Percentiles rank a stretch among this genome's conserved stretches.
These are phyloP conservation scores for Aspergillus affinis DNA, from an alignment of 495 filamentous ascomycete genomes.

Conservation along the genomic window DNA sequence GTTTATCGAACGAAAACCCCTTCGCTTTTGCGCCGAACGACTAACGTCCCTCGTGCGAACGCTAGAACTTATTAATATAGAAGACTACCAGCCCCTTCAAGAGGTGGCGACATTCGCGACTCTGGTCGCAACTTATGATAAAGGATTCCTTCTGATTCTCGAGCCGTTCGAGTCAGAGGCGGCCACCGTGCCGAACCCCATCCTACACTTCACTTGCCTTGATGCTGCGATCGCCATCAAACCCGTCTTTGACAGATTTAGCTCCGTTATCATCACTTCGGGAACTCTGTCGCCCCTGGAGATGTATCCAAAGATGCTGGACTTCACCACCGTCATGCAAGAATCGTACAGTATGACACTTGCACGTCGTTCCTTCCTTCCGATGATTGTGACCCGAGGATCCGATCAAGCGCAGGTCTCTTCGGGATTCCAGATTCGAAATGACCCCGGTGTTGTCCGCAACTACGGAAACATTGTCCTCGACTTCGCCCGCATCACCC, in stretches of 20 bases:
- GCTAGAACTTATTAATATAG: conserved; percentile 93
- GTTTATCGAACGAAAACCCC: conserved; percentile 94
- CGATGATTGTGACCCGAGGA: conserved; percentile 95
- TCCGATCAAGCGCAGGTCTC: conserved; percentile 90
- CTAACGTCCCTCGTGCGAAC: conserved; percentile 93
- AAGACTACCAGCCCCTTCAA: conserved; percentile 95
- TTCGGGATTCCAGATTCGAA: conserved; percentile 88
- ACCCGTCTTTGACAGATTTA: conserved; percentile 95
- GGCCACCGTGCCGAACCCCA: conserved; percentile 91
- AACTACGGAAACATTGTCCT: conserved; percentile 93
- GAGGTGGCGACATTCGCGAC: conserved; percentile 99
- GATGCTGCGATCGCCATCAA: conserved; percentile 99
- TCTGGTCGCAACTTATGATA: conserved; percentile 94
- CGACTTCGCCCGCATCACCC: conserved; percentile 91
- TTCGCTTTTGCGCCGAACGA: conserved; percentile 94
- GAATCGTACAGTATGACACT: conserved; percentile 98
- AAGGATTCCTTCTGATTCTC: conserved; percentile 91
- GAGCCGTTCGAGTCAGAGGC: conserved; percentile 96
- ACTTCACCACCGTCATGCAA: conserved; percentile 85
- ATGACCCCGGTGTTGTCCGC: conserved; percentile 88
- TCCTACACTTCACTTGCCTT: conserved; percentile 93
- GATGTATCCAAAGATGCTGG: conserved; percentile 99
- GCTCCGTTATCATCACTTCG: conserved; percentile 97
- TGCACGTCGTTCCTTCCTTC: conserved; percentile 90
- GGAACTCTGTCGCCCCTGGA: conserved; percentile 96